A percentile compares a stretch with the other conserved stretches of the same genome.
Conservation (phyloP, 2,329 filamentous ascomycete genomes). For the Cryphonectria radicalis region DNA sequence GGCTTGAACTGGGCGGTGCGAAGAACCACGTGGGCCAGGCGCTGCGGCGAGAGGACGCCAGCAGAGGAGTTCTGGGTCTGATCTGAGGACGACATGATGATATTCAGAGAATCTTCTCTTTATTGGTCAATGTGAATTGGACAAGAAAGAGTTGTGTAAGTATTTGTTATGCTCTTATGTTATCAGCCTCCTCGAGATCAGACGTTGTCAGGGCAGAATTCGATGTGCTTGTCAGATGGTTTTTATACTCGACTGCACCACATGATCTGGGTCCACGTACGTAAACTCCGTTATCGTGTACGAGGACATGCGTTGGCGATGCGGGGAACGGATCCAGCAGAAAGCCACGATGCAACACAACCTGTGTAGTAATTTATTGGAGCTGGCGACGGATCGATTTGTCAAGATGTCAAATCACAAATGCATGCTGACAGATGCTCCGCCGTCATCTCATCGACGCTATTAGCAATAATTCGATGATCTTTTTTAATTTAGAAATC, state of each 20-base stretch:
- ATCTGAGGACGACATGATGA: background rate
- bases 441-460: background rate
- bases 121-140: too few relatives aligned
- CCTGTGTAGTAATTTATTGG: background rate
- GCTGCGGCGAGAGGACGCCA: constrained; percentile 4
- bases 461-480: background rate
- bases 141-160: background rate
- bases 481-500: background rate
- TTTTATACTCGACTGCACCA: background rate
- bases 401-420: background rate
- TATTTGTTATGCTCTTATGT: background rate
- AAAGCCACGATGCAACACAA: background rate
- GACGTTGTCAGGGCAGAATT: background rate
- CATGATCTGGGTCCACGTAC: background rate
- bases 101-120: background rate
- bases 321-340: background rate
- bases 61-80: background rate
- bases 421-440: background rate
- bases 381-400: background rate
- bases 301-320: background rate
- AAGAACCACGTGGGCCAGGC: constrained; percentile 28
- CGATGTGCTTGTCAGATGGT: background rate
- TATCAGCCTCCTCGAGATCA: background rate
- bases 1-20: constrained; percentile 19
- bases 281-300: background rate